These are phyloP conservation scores for Penicillium rolfsii DNA, from an alignment of 2,329 filamentous ascomycete species.

Conservation along the genomic window DNA sequence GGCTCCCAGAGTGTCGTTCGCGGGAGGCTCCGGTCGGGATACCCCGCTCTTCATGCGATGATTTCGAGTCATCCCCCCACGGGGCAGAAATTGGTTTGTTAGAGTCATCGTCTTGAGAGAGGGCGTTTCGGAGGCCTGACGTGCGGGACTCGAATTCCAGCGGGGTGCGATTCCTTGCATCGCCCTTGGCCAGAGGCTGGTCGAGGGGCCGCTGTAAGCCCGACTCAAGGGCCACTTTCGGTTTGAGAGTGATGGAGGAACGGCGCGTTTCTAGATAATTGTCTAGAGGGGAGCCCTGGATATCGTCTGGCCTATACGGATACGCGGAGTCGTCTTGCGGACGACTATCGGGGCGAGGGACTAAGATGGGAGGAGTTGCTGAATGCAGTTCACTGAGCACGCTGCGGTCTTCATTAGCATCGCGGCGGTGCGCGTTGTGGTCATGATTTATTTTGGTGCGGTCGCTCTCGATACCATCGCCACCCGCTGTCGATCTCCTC, in stretches of 20 bases:
- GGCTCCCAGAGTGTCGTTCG: constrained; percentile 25
- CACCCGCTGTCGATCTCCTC: constrained; percentile 31
- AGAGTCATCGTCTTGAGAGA: constrained; percentile 40
- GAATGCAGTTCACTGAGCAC: constrained; percentile 46
- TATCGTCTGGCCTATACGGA: constrained; percentile 43
- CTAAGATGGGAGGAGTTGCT: constrained; percentile 50
- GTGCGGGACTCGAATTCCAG: constrained; percentile 37
- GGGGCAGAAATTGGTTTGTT: constrained; percentile 22
- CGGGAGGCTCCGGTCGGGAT: constrained; percentile 35
- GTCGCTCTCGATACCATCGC: constrained; percentile 44
- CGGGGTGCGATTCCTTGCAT: constrained; percentile 30
- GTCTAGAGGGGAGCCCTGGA: constrained; percentile 45
- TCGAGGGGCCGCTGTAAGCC: constrained; percentile 43
- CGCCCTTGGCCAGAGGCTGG: constrained; percentile 43
- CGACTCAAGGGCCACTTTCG: constrained; percentile 46
- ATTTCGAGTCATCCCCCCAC: constrained; percentile 29
- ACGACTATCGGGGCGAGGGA: constrained; percentile 46
- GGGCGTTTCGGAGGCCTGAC: constrained; percentile 41
- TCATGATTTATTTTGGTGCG: constrained; percentile 41
- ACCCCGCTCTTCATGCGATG: constrained; percentile 29
- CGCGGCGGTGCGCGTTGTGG: constrained; percentile 37
- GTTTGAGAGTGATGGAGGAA: constrained; percentile 49
- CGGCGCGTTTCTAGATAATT: constrained; percentile 46
- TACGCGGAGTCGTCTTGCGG: constrained; percentile 34
- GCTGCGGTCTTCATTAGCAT: constrained; percentile 47